phyloP scores from a whole-genome alignment of 1,284 basidiomycete species.

The Leccinum brunneo-olivaceum region DNA sequence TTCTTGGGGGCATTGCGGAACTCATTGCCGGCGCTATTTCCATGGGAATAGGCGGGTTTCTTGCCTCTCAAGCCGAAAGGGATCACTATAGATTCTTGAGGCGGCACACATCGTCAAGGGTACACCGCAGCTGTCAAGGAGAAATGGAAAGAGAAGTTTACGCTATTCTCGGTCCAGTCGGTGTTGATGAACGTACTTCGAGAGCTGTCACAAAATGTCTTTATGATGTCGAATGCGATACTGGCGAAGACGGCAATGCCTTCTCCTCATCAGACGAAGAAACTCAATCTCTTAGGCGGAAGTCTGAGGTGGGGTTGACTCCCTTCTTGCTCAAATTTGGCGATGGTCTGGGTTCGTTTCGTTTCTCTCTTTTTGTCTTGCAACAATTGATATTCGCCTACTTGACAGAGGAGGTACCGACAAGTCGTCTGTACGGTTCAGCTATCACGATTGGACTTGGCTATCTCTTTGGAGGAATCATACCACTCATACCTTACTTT shows the following conservation, averaged over 20 bases:
- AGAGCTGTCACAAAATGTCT: slow-evolving; percentile 74
- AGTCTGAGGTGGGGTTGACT: slow-evolving; percentile 74
- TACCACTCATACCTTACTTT: slow-evolving; percentile 90
- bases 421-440: slow-evolving; percentile 65
- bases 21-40: slow-evolving; percentile 92
- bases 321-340: slow-evolving; percentile 92
- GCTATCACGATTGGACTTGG: slow-evolving; percentile 91
- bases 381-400: background rate
- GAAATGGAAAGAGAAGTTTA: slow-evolving; percentile 96
- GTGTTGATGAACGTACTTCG: slow-evolving; percentile 79
- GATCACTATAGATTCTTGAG: slow-evolving; percentile 87
- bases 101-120: slow-evolving; percentile 72
- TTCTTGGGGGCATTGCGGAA: slow-evolving; percentile 87
- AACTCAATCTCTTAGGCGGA: slow-evolving; percentile 49
- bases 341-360: slow-evolving; percentile 70
- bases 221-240: slow-evolving; percentile 55
- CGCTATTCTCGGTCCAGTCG: slow-evolving; percentile 82
- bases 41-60: slow-evolving; percentile 97
- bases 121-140: slow-evolving; percentile 80
- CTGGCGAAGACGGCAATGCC: slow-evolving; percentile 20
- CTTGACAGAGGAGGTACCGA: slow-evolving; percentile 72
- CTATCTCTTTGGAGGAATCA: slow-evolving; percentile 80
- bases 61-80: slow-evolving; percentile 92
- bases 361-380: background rate
- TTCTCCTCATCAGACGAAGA: slow-evolving; percentile 40